Evolutionary conservation across 805 yeast species (phyloP).

Genomic region (Sugiyamaella chiloensis): DNA sequence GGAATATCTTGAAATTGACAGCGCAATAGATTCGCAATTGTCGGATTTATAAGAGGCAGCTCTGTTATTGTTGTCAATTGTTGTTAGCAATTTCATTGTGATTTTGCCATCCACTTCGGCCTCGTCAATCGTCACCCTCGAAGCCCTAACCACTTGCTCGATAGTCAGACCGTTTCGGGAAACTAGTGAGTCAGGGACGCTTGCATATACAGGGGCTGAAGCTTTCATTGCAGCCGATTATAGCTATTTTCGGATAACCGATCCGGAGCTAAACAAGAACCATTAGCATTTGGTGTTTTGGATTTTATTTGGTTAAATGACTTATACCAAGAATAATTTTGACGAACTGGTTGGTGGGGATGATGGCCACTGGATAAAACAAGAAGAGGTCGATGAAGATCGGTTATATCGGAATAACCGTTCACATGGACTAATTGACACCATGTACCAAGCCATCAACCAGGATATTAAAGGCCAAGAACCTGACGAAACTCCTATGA

Average conservation of each 20-base stretch:
- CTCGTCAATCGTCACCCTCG: too few relatives aligned
- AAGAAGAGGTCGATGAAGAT: neutral
- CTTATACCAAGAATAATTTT: neutral
- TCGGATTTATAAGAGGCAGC: too few relatives aligned
- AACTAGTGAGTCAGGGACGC: constrained; percentile 1
- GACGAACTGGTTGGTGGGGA: neutral
- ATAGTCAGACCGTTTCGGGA: constrained; percentile 1
- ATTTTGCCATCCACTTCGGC: too few relatives aligned
- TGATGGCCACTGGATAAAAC: constrained; percentile 1
- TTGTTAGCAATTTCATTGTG: too few relatives aligned
- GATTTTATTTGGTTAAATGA: too few relatives aligned
- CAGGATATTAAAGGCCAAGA: neutral
- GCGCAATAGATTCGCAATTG: too few relatives aligned
- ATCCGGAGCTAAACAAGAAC: too few relatives aligned
- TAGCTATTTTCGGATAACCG: too few relatives aligned
- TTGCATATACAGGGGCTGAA: neutral
- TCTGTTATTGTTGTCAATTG: too few relatives aligned
- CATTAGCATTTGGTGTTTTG: too few relatives aligned
- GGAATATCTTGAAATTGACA: too few relatives aligned
- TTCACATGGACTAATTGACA: neutral
- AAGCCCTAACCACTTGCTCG: neutral
- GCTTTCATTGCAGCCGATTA: neutral
- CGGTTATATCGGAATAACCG: neutral
- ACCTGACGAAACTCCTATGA: constrained; percentile 10
- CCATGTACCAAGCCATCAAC: neutral